These are phyloP conservation scores for Fusarium nematophilum DNA, from an alignment of 2,329 filamentous ascomycete species.

Conservation along the genomic window DNA sequence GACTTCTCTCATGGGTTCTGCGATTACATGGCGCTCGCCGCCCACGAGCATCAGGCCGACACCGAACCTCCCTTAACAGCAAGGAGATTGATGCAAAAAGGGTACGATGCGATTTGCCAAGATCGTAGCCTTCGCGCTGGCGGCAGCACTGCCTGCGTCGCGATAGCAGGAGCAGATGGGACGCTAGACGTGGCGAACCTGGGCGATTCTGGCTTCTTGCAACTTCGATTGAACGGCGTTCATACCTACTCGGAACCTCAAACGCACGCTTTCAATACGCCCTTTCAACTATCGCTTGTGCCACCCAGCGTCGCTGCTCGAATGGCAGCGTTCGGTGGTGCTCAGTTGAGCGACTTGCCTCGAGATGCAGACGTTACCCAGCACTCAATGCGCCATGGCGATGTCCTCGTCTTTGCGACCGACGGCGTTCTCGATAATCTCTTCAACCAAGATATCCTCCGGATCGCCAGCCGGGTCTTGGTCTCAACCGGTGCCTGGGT, in stretches of 20 bases:
- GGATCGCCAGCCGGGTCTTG: conserved; percentile 83
- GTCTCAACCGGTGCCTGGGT: conserved; percentile 79
- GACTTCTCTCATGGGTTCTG: conserved; percentile 96
- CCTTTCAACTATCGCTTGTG: conserved; percentile 91
- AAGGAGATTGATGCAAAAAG: conserved; percentile 79
- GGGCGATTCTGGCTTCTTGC: conserved; percentile 93
- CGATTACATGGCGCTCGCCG: conserved; percentile 87
- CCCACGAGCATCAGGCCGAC: conserved; percentile 65
- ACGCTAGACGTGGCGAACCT: conserved; percentile 90
- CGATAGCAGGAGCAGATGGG: conserved; percentile 78
- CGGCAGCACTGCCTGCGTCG: conserved; percentile 93
- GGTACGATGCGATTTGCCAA: conserved; percentile 83
- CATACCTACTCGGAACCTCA: conserved; percentile 86
- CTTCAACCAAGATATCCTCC: conserved; percentile 88
- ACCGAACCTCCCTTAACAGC: conserved; percentile 63
- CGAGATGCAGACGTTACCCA: conserved; percentile 84
- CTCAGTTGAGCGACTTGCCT: conserved; percentile 84
- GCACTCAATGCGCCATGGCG: conserved; percentile 84
- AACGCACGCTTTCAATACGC: conserved; percentile 97
- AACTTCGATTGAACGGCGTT: conserved; percentile 86
- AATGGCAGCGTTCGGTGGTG: conserved; percentile 84
- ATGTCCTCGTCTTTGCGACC: conserved; percentile 92
- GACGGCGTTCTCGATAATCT: conserved; percentile 98
- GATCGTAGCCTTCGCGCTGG: conserved; percentile 82
- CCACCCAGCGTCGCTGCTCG: conserved; percentile 83